Evolutionary conservation across 1,284 basidiomycete genomes (phyloP), one percentile per base, ranked within the genome.

Genomic region (Cryptococcus sp.): DNA sequence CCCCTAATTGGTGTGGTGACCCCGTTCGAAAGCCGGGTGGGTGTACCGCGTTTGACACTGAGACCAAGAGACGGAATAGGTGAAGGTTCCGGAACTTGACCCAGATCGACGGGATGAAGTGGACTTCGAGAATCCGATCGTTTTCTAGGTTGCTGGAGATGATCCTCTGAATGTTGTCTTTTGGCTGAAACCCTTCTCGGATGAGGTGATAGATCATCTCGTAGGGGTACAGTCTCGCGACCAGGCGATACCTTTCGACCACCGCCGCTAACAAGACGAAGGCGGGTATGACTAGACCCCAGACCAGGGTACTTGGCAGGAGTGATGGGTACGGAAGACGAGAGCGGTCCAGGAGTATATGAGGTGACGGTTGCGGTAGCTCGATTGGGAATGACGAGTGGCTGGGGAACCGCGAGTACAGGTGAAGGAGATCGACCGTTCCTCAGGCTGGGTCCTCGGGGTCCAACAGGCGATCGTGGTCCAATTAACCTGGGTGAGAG

Each of bases 91-190:
- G n/a, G 34, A 16, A 21, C 5, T 41, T 42, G 31, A 19, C 18
- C 13, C 41, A 43, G 7, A 21, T 43, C 45, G 21, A 46, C 37
- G 7, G 52, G 51, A 4, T 55, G 51, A 11, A 66, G 42, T 18
- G 66, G 60, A 50, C 56, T 56, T 43, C 63, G 36, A 10, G 65
- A 43, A 19, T 63, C 63, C 1, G 63, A 66, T 3, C 71, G 59
- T 45, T 73, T 73, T 2, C 71, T 60, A 4, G 71, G 71, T 39
- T 4, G 4, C 4, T 62, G 56, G 7, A 67, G 44, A 13, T 67
- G 54, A 24, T 72, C 71, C 4, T 59, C 56, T 7, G 63, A 66
- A 45, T 68, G 70, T 34, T 69, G 65, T 10, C 71, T 60, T 45
- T 73, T 73, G 2, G 62, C 46, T 2, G 59, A 39, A 24, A 54